Evolutionary conservation across 352 stramenopile genomes (phyloP).

Genomic region (Phytophthora tentaculata): DNA sequence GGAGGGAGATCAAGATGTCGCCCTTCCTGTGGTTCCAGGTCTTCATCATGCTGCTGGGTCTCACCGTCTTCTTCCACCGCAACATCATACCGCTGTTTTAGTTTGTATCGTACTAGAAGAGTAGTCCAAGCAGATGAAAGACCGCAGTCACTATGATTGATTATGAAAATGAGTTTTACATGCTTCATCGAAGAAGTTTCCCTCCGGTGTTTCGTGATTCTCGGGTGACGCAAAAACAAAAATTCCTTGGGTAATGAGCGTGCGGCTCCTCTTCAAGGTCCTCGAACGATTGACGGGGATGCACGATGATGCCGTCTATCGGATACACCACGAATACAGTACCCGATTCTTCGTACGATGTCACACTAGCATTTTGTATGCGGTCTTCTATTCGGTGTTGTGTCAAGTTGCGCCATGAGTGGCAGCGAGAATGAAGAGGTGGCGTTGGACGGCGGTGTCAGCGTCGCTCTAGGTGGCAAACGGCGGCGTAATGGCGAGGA

Average conservation of each 20-base stretch:
- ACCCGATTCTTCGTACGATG: too few species aligned
- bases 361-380: conserved; percentile 27
- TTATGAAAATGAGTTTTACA: conserved; percentile 26
- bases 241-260: too few species aligned
- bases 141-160: not conserved
- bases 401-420: conserved; percentile 19
- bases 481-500: conserved; percentile 26
- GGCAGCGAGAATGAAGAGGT: conserved; percentile 25
- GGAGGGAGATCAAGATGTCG: conserved; percentile 61
- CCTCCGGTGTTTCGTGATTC: too few species aligned
- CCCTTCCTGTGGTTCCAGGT: conserved; percentile 79
- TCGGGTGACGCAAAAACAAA: too few species aligned
- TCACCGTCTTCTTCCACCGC: conserved; percentile 73
- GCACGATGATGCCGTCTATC: too few species aligned
- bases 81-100: conserved; percentile 69
- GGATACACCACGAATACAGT: too few species aligned
- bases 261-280: too few species aligned
- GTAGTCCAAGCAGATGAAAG: too few species aligned
- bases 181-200: too few species aligned
- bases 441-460: not conserved
- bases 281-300: too few species aligned
- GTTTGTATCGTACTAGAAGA: conserved; percentile 10
- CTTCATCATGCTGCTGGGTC: conserved; percentile 58
- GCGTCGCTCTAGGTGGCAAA: conserved; percentile 19
- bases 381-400: conserved; percentile 10